Conservation (phyloP, 495 filamentous ascomycete species). For the Elasticomyces elasticus region DNA sequence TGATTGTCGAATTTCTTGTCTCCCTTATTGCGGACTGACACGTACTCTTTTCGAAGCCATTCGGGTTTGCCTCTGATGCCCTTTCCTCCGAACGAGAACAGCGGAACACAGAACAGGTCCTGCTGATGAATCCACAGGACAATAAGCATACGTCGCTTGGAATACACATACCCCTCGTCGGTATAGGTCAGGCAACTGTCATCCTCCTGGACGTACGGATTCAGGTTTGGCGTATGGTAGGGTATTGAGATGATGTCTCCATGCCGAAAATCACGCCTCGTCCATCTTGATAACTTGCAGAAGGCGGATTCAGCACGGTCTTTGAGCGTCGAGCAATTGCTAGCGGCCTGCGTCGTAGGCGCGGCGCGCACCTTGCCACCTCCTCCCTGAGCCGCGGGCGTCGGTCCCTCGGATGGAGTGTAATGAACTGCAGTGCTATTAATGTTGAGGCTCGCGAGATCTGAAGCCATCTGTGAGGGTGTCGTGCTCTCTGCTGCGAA, state of each 20-base stretch:
- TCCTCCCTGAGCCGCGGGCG: no score
- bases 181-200: background rate
- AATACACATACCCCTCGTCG: conserved; percentile 4
- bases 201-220: conserved; percentile 3
- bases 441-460: background rate
- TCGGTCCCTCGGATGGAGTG: background rate
- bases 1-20: background rate
- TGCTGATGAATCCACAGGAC: conserved; percentile 6
- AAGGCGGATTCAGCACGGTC: background rate
- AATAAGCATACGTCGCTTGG: conserved; percentile 12
- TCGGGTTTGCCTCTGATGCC: background rate
- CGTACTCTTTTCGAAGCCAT: conserved; percentile 4
- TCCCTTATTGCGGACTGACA: conserved; percentile 1
- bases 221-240: conserved; percentile 4
- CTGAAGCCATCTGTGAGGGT: background rate
- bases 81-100: background rate
- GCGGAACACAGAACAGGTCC: conserved; percentile 12
- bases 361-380: background rate
- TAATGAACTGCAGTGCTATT: background rate
- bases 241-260: conserved; percentile 9
- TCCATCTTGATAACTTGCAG: background rate
- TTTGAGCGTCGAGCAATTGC: background rate
- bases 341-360: background rate
- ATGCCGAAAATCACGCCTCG: conserved; percentile 2
- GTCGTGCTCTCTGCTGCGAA: background rate